A percentile compares a stretch with the other conserved stretches of the same genome.
These are phyloP conservation scores for Paramecium biaurelia DNA, from an alignment of 73 alveolate species.

Conservation along the genomic window DNA sequence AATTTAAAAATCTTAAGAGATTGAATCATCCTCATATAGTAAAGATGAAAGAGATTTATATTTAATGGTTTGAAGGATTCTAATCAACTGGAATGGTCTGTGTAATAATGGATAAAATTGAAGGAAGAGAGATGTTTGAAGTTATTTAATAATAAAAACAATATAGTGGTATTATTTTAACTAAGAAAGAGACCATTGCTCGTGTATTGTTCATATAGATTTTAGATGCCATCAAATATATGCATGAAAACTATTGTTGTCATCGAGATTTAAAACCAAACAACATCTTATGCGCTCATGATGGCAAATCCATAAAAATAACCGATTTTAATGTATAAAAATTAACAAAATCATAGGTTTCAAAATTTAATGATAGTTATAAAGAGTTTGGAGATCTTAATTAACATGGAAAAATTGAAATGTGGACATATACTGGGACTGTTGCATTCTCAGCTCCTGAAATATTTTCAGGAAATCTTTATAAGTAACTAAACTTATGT, in stretches of 20 bases:
- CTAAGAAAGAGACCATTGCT: slow-evolving; percentile 20
- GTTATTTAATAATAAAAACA: slow-evolving; percentile 53
- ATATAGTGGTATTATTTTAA: slow-evolving; percentile 48
- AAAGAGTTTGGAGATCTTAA: slow-evolving; percentile 55
- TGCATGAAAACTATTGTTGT: slow-evolving; percentile 59
- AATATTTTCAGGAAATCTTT: slow-evolving; percentile 51
- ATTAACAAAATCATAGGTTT: background rate
- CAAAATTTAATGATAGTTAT: slow-evolving; percentile 58
- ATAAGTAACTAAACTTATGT: background rate
- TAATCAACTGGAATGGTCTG: slow-evolving; percentile 54
- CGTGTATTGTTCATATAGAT: background rate
- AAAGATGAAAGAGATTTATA: slow-evolving; percentile 34
- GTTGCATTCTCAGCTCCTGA: slow-evolving; percentile 65
- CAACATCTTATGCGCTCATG: slow-evolving; percentile 52
- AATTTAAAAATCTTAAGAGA: slow-evolving; percentile 45
- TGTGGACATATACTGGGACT: slow-evolving; percentile 66
- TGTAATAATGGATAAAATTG: slow-evolving; percentile 52
- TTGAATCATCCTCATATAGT: slow-evolving; percentile 58
- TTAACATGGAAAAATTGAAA: slow-evolving; percentile 46
- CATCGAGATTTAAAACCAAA: slow-evolving; percentile 63
- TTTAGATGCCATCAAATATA: slow-evolving; percentile 39
- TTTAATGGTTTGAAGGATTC: slow-evolving; percentile 50
- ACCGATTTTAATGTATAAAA: slow-evolving; percentile 22
- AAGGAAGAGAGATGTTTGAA: slow-evolving; percentile 62
- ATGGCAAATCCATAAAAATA: slow-evolving; percentile 45